Conservation (phyloP, 805 yeast species). For the Danielozyma ontarioensis region DNA sequence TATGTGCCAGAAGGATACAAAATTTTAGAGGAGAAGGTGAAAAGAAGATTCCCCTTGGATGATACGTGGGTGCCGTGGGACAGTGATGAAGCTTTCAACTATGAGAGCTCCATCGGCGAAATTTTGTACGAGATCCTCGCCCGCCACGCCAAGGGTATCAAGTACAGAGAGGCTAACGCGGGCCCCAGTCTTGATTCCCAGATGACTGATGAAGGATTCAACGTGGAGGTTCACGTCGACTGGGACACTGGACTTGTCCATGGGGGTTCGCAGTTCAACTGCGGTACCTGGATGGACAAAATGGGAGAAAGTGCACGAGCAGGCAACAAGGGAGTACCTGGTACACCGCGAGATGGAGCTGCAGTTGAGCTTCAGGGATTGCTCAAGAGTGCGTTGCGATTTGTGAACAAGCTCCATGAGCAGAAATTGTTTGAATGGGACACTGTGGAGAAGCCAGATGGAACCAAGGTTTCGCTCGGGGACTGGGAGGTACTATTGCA, state of each 20-base stretch:
- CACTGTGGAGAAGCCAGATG: constrained; percentile 55
- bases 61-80: constrained; percentile 69
- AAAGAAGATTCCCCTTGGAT: constrained; percentile 84
- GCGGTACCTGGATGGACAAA: constrained; percentile 99
- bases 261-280: constrained; percentile 89
- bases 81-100: constrained; percentile 71
- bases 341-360: constrained; percentile 97
- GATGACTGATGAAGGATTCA: constrained; percentile 89
- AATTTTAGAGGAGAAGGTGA: constrained; percentile 66
- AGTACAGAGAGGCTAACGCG: constrained; percentile 92
- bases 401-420: constrained; percentile 57
- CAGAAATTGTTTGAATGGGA: constrained; percentile 54
- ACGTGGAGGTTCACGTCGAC: constrained; percentile 74
- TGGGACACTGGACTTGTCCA: constrained; percentile 84
- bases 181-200: constrained; percentile 85
- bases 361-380: constrained; percentile 90
- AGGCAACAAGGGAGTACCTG: constrained; percentile 86
- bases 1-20: constrained; percentile 63
- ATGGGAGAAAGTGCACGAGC: constrained; percentile 94
- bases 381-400: constrained; percentile 76
- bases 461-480: constrained; percentile 47
- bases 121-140: constrained; percentile 73
- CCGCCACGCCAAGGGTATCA: constrained; percentile 88
- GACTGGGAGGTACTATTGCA: constrained; percentile 73
- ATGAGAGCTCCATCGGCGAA: constrained; percentile 67